Evolutionary conservation across 805 yeast genomes (phyloP).

Genomic region (Ogataea neopini): DNA sequence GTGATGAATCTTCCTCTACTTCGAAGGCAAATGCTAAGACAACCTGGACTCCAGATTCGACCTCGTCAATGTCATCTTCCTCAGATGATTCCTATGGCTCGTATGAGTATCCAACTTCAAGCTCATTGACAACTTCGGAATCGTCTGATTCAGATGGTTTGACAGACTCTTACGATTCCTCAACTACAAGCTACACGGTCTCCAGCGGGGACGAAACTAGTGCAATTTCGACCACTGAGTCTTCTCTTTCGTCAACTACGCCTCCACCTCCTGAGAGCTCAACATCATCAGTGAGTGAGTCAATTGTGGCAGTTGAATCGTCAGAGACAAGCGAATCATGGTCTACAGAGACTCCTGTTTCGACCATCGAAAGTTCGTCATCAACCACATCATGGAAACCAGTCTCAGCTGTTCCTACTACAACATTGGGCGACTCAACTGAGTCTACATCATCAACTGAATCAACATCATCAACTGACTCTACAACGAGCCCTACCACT

Average conservation of each 20-base stretch:
- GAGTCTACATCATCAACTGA: background rate
- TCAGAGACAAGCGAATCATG: background rate
- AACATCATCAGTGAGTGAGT: background rate
- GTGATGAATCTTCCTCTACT: conserved; percentile 1
- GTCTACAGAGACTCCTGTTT: background rate
- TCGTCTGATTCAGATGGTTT: no score
- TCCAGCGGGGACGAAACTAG: background rate
- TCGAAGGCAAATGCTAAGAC: background rate
- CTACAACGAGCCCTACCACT: background rate
- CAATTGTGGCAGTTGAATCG: background rate
- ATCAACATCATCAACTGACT: background rate
- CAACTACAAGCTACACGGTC: background rate
- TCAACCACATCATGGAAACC: background rate
- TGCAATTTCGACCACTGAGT: background rate
- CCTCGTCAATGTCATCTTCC: background rate
- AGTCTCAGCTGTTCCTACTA: background rate
- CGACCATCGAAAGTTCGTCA: background rate
- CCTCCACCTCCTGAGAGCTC: background rate
- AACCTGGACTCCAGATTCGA: conserved; percentile 2
- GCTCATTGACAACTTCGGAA: no score
- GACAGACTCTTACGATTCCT: background rate
- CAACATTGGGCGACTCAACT: background rate
- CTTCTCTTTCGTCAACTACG: background rate
- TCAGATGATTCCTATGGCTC: background rate
- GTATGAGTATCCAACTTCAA: background rate